Evolutionary conservation across 1,139 yeast genomes (phyloP).

Genomic region (Kodamaea derodonti): DNA sequence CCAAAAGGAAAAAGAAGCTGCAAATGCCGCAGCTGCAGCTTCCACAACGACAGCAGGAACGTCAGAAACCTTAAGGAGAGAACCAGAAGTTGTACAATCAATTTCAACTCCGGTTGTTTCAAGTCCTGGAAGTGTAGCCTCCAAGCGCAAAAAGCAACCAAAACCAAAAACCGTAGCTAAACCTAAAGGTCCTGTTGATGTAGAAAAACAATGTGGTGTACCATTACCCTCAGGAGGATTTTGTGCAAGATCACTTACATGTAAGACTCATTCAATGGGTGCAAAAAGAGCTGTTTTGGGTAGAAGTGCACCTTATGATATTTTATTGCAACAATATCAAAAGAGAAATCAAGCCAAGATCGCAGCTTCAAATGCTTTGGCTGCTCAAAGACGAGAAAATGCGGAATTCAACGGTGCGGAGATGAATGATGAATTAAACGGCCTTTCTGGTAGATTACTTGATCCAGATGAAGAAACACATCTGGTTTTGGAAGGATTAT

Average conservation of each 20-base stretch:
- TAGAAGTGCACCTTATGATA: conserved; percentile 88
- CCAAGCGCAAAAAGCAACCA: conserved; percentile 40
- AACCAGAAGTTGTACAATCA: conserved; percentile 7
- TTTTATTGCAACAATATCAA: conserved; percentile 82
- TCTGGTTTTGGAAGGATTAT: conserved; percentile 88
- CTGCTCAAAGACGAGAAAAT: conserved; percentile 46
- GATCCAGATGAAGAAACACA: conserved; percentile 92
- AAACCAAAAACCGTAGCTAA: conserved; percentile 55
- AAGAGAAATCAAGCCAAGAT: conserved; percentile 87
- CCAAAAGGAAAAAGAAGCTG: conserved; percentile 45
- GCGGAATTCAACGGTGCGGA: conserved; percentile 37
- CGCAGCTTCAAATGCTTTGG: conserved; percentile 77
- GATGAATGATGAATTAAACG: conserved; percentile 9
- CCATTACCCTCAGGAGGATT: conserved; percentile 87
- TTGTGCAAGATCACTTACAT: conserved; percentile 92
- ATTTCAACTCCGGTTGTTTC: neutral
- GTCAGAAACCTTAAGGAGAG: conserved; percentile 9
- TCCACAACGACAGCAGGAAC: conserved; percentile 15
- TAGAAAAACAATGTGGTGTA: conserved; percentile 95
- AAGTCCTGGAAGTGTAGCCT: conserved; percentile 12
- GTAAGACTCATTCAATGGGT: conserved; percentile 98
- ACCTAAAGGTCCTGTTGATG: conserved; percentile 82
- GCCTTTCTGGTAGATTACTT: conserved; percentile 24
- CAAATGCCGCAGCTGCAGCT: conserved; percentile 46
- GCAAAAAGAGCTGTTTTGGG: conserved; percentile 95